Conservation (phyloP, 2,329 filamentous ascomycete species). For the Cephalotrichum gorgonifer region DNA sequence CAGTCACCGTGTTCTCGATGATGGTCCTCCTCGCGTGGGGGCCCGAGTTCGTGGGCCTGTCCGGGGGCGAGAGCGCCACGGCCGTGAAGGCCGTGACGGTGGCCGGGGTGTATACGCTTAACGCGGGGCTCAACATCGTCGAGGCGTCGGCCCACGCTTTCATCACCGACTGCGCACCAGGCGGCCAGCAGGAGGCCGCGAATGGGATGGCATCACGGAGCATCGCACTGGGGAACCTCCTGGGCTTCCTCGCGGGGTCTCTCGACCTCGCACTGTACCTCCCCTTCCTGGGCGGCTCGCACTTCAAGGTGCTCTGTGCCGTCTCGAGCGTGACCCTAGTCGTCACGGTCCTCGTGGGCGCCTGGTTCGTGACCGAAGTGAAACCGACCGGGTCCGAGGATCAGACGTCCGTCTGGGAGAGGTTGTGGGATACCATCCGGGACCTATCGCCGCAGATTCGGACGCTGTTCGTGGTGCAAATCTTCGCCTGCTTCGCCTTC, state of each 20-base stretch:
- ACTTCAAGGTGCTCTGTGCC: constrained; percentile 87
- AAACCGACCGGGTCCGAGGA: constrained; percentile 47
- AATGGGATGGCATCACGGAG: constrained; percentile 91
- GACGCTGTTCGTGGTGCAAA: constrained; percentile 71
- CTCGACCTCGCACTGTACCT: constrained; percentile 64
- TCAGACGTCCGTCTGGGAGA: constrained; percentile 51
- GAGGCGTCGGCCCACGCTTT: constrained; percentile 88
- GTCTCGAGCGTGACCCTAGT: constrained; percentile 68
- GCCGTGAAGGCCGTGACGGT: constrained; percentile 71
- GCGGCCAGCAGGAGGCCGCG: constrained; percentile 77
- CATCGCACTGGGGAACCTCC: constrained; percentile 79
- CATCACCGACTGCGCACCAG: constrained; percentile 87
- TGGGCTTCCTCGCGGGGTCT: constrained; percentile 83
- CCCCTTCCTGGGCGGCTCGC: constrained; percentile 69
- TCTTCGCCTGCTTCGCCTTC: constrained; percentile 89
- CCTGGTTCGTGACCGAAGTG: constrained; percentile 60
- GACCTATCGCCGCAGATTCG: constrained; percentile 72
- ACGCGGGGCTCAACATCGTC: constrained; percentile 94
- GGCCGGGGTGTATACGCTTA: constrained; percentile 77
- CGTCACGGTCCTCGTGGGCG: constrained; percentile 61
- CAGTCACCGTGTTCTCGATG: constrained; percentile 57
- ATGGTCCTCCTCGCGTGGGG: constrained; percentile 64
- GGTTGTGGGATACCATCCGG: constrained; percentile 41
- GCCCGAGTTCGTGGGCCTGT: constrained; percentile 60
- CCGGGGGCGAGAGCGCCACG: constrained; percentile 63